Evolutionary conservation across 306 rosid genomes (phyloP).

Genomic region (Pterocarpus macrocarpus): DNA sequence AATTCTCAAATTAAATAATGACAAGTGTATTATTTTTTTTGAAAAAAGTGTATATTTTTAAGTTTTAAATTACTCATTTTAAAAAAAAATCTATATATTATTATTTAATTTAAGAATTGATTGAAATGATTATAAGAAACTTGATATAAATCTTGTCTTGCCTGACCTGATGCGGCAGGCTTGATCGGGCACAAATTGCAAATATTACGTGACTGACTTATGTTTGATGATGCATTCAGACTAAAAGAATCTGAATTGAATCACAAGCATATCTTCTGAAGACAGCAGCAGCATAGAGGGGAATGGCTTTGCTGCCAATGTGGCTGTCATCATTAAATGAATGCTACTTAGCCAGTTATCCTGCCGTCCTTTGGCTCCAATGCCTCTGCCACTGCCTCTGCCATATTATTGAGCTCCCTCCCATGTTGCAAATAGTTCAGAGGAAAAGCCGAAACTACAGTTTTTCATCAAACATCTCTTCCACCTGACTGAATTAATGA

Average conservation of each 20-base stretch:
- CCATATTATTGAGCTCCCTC: background rate
- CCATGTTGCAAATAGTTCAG: background rate
- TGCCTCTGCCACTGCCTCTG: background rate
- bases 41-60: too few species aligned
- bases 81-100: too few species aligned
- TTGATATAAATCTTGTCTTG: too few species aligned
- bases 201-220: background rate
- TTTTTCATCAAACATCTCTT: background rate
- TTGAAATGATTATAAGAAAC: too few species aligned
- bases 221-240: background rate
- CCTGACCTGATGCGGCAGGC: too few species aligned
- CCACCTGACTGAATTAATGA: too few species aligned
- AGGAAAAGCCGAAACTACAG: background rate
- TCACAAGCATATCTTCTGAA: slow-evolving; percentile 14
- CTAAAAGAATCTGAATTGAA: background rate
- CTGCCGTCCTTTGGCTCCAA: background rate
- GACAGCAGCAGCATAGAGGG: background rate
- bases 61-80: too few species aligned
- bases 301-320: slow-evolving; percentile 8
- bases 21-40: too few species aligned
- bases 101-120: too few species aligned
- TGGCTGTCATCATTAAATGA: background rate
- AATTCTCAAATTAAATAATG: too few species aligned
- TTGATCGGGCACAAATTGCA: too few species aligned
- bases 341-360: background rate